phyloP scores from a whole-genome alignment of 345 rosid species.

The Rhizophora apiculata region DNA sequence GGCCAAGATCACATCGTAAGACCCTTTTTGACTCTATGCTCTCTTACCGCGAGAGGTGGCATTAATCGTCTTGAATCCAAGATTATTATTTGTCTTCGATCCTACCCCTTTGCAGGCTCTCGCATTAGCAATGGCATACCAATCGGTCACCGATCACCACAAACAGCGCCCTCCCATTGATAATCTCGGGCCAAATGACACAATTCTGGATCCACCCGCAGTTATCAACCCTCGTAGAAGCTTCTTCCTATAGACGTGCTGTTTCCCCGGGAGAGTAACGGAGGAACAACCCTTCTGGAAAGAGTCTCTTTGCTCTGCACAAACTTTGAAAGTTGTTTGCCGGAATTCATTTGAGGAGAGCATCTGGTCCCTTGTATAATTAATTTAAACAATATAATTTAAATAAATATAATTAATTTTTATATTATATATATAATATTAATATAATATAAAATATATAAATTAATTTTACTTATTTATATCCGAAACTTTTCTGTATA shows the following conservation, averaged over 20 bases:
- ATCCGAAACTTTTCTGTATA: no score
- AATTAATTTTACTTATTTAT: no score
- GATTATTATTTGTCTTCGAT: not conserved
- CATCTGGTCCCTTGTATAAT: no score
- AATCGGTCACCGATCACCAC: constrained; percentile 64
- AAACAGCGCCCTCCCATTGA: constrained; percentile 73
- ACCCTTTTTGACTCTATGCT: not conserved
- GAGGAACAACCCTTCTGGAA: not conserved
- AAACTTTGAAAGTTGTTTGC: not conserved
- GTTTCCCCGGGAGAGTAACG: not conserved
- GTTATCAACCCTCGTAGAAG: constrained; percentile 40
- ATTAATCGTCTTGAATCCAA: no score
- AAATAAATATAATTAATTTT: no score
- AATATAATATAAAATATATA: no score
- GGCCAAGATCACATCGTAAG: constrained; percentile 77
- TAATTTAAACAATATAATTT: no score
- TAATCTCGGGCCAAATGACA: constrained; percentile 60
- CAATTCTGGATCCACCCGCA: constrained; percentile 41
- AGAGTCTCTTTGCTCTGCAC: not conserved
- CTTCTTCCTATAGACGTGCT: constrained; percentile 28
- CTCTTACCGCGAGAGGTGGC: not conserved
- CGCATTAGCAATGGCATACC: constrained; percentile 88
- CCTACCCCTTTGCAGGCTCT: constrained; percentile 48
- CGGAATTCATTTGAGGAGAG: no score
- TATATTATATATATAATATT: no score